Percentiles rank a stretch among this genome's conserved stretches.
Evolutionary conservation across 139 green algal genomes (phyloP).

Genomic region (Chlamydomonas incerta): DNA sequence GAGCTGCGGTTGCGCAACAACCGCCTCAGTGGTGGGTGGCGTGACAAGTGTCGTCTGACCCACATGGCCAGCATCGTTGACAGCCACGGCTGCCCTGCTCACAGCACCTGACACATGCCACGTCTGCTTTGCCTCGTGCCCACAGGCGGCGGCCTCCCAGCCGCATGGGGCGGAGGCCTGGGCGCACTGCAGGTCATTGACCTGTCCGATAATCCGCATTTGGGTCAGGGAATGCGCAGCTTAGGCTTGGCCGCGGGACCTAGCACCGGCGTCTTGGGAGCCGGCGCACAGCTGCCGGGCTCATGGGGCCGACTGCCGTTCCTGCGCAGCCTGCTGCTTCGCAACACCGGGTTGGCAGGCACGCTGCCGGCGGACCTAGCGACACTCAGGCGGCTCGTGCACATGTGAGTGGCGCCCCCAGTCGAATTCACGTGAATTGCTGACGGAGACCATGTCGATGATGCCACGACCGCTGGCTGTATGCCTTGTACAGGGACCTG

Average conservation of each 20-base stretch:
- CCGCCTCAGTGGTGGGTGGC: not conserved
- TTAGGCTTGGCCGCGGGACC: too few relatives aligned
- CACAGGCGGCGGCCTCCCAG: conserved; percentile 21
- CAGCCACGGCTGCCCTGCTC: too few relatives aligned
- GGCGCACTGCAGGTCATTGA: not conserved
- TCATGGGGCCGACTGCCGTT: conserved; percentile 21
- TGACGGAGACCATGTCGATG: too few relatives aligned
- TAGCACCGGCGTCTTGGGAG: too few relatives aligned
- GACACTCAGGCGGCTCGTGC: not conserved
- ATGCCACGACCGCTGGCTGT: too few relatives aligned
- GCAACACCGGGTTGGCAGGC: not conserved
- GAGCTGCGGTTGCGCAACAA: conserved; percentile 16
- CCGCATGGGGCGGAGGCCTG: conserved; percentile 19
- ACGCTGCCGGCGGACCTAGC: conserved; percentile 1
- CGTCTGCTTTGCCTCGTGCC: not conserved
- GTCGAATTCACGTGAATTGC: too few relatives aligned
- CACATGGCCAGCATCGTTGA: too few relatives aligned
- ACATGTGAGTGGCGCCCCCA: conserved; percentile 10
- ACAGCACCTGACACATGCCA: too few relatives aligned
- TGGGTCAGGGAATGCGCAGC: not conserved
- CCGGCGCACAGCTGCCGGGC: not conserved
- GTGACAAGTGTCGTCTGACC: too few relatives aligned
- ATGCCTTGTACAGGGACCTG: conserved; percentile 33
- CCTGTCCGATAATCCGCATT: conserved; percentile 15
- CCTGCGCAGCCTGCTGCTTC: conserved; percentile 21